These are phyloP conservation scores for Diutina sp. DNA, from an alignment of 1,139 yeast species.

Conservation along the genomic window DNA sequence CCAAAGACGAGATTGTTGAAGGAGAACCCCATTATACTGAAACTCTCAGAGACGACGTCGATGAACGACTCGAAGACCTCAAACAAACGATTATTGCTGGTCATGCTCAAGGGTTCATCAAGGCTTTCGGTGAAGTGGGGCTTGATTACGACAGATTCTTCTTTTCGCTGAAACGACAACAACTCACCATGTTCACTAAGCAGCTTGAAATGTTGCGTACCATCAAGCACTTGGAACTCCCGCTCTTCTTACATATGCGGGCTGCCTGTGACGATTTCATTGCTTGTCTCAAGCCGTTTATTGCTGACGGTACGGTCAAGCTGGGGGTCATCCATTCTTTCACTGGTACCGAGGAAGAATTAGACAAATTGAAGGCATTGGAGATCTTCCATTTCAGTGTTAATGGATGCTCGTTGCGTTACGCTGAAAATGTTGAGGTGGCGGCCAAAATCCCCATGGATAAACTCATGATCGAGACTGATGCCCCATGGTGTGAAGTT, in stretches of 20 bases:
- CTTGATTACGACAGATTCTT: slow-evolving; percentile 85
- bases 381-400: slow-evolving; percentile 65
- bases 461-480: slow-evolving; percentile 74
- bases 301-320: slow-evolving; percentile 30
- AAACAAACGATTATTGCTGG: slow-evolving; percentile 39
- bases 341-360: slow-evolving; percentile 68
- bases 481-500: slow-evolving; percentile 98
- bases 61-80: slow-evolving; percentile 33
- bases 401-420: slow-evolving; percentile 86
- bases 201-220: slow-evolving; percentile 56
- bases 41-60: slow-evolving; percentile 13
- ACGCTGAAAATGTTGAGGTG: slow-evolving; percentile 59
- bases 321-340: slow-evolving; percentile 87
- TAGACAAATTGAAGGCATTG: slow-evolving; percentile 33
- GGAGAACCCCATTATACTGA: slow-evolving; percentile 10
- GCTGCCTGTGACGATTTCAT: slow-evolving; percentile 78
- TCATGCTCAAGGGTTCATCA: slow-evolving; percentile 33
- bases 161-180: slow-evolving; percentile 58
- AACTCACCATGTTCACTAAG: slow-evolving; percentile 47
- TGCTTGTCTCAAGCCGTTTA: slow-evolving; percentile 40
- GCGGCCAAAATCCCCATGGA: slow-evolving; percentile 56
- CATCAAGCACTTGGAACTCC: slow-evolving; percentile 38
- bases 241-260: slow-evolving; percentile 84
- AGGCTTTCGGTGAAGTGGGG: slow-evolving; percentile 88
- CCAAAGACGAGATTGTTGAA: neutral